Evolutionary conservation across 129 eudicot genomes (phyloP).

Genomic region (Tanacetum coccineum): DNA sequence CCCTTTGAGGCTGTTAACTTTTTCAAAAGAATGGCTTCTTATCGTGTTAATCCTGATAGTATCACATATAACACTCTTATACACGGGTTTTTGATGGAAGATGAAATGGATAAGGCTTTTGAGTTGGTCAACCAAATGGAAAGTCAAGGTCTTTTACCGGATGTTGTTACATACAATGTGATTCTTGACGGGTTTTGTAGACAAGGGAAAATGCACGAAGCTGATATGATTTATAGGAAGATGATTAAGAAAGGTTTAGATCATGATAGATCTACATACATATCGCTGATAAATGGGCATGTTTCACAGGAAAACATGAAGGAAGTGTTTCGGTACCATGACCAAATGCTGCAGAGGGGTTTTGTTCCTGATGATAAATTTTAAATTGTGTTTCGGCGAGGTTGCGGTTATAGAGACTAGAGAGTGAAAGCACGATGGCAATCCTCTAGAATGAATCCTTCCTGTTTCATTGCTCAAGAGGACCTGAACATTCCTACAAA

Average conservation of each 20-base stretch:
- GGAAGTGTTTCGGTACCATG: conserved; percentile 75
- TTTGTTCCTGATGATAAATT: conserved; percentile 79
- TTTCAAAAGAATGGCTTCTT: conserved; percentile 36
- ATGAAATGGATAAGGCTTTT: conserved; percentile 50
- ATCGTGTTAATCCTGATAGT: conserved; percentile 44
- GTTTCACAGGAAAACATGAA: conserved; percentile 67
- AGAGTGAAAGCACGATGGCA: neutral
- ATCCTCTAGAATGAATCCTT: too few relatives aligned
- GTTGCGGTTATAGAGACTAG: too few relatives aligned
- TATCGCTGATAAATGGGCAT: conserved; percentile 69
- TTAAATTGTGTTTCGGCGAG: neutral
- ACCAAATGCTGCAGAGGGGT: conserved; percentile 69
- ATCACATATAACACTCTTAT: conserved; percentile 65
- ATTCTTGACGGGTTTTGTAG: conserved; percentile 66
- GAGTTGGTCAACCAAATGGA: conserved; percentile 60
- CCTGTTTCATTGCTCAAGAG: too few relatives aligned
- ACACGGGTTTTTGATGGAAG: conserved; percentile 62
- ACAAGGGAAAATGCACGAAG: conserved; percentile 67
- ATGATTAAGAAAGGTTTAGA: conserved; percentile 52
- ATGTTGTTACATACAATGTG: conserved; percentile 64
- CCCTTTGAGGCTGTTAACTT: conserved; percentile 38
- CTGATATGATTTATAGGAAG: conserved; percentile 45
- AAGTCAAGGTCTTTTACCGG: conserved; percentile 50
- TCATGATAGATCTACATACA: conserved; percentile 64
- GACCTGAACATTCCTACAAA: too few relatives aligned